Base-by-base conservation (phyloP, 495 filamentous ascomycete genomes). In the Durotheca rogersii region DNA sequence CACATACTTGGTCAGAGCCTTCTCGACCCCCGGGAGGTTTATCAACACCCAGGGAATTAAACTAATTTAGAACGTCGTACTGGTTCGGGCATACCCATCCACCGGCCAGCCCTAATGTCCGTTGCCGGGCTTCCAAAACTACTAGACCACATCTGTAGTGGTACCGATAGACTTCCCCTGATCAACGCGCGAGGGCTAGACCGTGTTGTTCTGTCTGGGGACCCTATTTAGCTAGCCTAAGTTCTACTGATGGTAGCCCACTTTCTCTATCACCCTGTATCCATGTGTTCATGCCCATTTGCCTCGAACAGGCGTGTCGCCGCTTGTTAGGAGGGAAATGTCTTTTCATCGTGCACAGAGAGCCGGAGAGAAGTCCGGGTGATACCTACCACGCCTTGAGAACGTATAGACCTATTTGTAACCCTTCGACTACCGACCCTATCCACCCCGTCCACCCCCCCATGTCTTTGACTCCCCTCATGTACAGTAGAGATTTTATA, bases 381-480 rank as follows among this genome's bases (percentile, higher is more conserved):
- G 4, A 27, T 38, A 36, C 31, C 54, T 38, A 36, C 31, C 54
- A 52, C 18, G 39, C 29, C 5, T 37, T 34, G 33, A 48, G 54
- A 39, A 57, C 9, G 20, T 37, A 6, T 36, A 46, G 3, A 12
- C 32, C 30, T 41, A 43, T 39, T 27, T 6, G 23, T 19, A 12
- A 4, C 19, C 20, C 10, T 52, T 43, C 42, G 39, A 52, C 47
- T 31, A 38, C 44, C n/a, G 14, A 15, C 10, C 23, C 23, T 27
- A 9, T 35, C 45, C n/a, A n/a, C n/a, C n/a, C n/a, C n/a, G n/a
- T n/a, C n/a, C n/a, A n/a, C n/a, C n/a, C n/a, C n/a, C n/a, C 53
- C 46, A 47, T 56, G 53, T 32, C n/a, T 1, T 43, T 40, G 41
- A 41, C 35, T 29, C 7, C n/a, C 6, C 18, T 47, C 9, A 16